Percentiles rank a stretch among this genome's conserved stretches.
phyloP scores from a whole-genome alignment of 169 alveolate species.

The Cryptosporidium viatorum region DNA sequence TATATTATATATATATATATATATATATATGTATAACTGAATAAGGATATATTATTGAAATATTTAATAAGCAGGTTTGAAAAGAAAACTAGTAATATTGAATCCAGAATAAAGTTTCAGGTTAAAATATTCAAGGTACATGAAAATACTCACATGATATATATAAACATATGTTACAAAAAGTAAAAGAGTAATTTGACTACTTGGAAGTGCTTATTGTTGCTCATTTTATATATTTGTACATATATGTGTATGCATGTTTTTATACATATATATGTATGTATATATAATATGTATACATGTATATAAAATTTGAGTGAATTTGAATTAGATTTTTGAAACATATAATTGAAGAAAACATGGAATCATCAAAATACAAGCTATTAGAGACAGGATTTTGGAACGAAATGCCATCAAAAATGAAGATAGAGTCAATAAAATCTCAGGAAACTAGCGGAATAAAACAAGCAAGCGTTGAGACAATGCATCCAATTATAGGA shows the following conservation, averaged over 20 bases:
- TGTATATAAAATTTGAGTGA: not conserved
- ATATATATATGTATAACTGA: too few relatives aligned
- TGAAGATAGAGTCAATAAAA: slow-evolving; percentile 16
- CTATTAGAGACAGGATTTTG: slow-evolving; percentile 10
- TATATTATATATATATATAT: too few relatives aligned
- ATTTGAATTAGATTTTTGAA: not conserved
- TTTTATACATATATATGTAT: too few relatives aligned
- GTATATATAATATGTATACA: not conserved
- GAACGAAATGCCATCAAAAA: slow-evolving; percentile 22
- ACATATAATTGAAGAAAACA: not conserved
- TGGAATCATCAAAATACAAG: slow-evolving; percentile 12
- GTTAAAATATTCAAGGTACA: not conserved
- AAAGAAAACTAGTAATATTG: too few relatives aligned
- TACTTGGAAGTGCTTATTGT: not conserved
- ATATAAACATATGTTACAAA: not conserved
- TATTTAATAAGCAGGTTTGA: not conserved
- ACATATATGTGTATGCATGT: too few relatives aligned
- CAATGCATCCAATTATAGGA: slow-evolving; percentile 68
- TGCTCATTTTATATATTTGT: not conserved
- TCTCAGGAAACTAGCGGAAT: slow-evolving; percentile 9
- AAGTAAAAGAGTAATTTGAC: not conserved
- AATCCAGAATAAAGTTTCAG: not conserved
- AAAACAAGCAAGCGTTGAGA: not conserved
- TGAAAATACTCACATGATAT: not conserved
- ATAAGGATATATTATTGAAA: not conserved